These are phyloP conservation scores for Saccharum spontaneum DNA, from an alignment of 176 grass and related monocot genomes.

Conservation along the genomic window DNA sequence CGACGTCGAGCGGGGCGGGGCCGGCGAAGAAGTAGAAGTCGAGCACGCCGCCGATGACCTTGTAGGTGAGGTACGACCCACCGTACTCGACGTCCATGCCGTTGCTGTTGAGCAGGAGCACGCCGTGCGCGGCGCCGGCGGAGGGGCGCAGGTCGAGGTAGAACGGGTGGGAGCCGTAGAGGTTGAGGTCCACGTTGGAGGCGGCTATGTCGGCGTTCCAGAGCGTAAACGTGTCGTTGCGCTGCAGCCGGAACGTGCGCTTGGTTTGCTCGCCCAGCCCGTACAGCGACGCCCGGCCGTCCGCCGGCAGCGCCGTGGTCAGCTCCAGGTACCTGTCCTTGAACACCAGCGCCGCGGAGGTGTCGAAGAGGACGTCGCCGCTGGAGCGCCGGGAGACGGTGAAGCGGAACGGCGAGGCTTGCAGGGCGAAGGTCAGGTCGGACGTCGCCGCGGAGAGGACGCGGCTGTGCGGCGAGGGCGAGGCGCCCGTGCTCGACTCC, in stretches of 20 bases:
- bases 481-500: neutral
- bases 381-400: constrained; percentile 57
- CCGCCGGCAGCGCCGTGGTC: constrained; percentile 49
- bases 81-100: constrained; percentile 87
- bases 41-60: constrained; percentile 82
- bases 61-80: constrained; percentile 66
- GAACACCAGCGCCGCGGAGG: constrained; percentile 47
- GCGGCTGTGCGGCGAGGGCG: neutral
- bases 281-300: constrained; percentile 51
- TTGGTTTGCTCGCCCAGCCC: constrained; percentile 93
- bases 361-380: constrained; percentile 58
- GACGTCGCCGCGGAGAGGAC: constrained; percentile 49
- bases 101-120: constrained; percentile 90
- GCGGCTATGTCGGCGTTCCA: constrained; percentile 75
- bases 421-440: constrained; percentile 56
- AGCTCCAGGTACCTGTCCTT: constrained; percentile 80
- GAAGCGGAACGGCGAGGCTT: constrained; percentile 58
- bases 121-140: constrained; percentile 58
- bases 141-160: constrained; percentile 67
- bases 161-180: constrained; percentile 89
- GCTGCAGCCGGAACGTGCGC: constrained; percentile 55
- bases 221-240: constrained; percentile 66
- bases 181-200: constrained; percentile 38
- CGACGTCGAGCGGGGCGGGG: constrained; percentile 54
- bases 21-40: constrained; percentile 93